Evolutionary conservation across 805 yeast genomes (phyloP).

Genomic region (Blastobotrys attinorum): DNA sequence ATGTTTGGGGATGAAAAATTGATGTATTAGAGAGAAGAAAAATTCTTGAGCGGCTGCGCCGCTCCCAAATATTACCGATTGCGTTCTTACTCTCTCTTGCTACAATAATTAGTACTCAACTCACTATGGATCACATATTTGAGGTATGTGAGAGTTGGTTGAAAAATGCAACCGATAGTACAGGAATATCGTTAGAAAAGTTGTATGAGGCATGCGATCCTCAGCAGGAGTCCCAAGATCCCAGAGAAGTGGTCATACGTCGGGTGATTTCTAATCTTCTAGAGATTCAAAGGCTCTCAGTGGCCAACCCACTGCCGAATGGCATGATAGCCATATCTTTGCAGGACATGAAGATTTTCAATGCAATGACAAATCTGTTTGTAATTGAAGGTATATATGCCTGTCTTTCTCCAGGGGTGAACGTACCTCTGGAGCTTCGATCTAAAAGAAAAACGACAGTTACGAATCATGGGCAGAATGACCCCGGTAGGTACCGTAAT

Average conservation of each 20-base stretch:
- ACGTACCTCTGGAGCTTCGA: conserved; percentile 58
- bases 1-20: too few relatives aligned
- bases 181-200: not conserved
- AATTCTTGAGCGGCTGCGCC: not conserved
- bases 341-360: conserved; percentile 74
- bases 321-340: conserved; percentile 51
- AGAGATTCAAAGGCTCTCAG: conserved; percentile 6
- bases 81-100: not conserved
- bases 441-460: conserved; percentile 29
- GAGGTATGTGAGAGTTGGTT: conserved; percentile 13
- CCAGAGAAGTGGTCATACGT: not conserved
- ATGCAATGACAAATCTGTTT: conserved; percentile 53
- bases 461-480: conserved; percentile 1
- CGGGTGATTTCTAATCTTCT: conserved; percentile 2
- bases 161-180: not conserved
- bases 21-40: not conserved
- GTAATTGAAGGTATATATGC: conserved; percentile 68
- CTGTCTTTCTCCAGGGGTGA: conserved; percentile 45
- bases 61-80: not conserved
- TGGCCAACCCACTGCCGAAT: not conserved
- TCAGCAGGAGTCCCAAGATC: not conserved
- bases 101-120: not conserved
- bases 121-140: conserved; percentile 11
- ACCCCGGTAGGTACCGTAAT: conserved; percentile 6
- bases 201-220: not conserved